These are phyloP conservation scores for Saccharomycopsis lassenensis DNA, from an alignment of 805 yeast genomes.

Conservation along the genomic window DNA sequence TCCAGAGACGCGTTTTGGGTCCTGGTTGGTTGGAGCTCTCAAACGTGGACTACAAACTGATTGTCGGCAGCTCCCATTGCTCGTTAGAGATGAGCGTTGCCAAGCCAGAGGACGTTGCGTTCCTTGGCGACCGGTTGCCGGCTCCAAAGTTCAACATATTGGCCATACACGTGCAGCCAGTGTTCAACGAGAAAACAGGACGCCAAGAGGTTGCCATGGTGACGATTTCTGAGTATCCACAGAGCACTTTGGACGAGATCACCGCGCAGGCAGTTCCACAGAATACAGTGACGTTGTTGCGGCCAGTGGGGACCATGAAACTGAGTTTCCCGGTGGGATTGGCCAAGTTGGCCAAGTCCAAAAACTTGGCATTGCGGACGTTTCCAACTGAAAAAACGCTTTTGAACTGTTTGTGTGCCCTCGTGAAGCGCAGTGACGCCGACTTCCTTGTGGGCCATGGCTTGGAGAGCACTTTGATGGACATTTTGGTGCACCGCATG, in stretches of 20 bases:
- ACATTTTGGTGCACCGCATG: constrained; percentile 73
- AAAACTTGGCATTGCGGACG: constrained; percentile 38
- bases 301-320: constrained; percentile 57
- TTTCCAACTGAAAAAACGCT: constrained; percentile 68
- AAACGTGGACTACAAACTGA: constrained; percentile 45
- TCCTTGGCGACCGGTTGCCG: constrained; percentile 33
- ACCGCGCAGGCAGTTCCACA: constrained; percentile 49
- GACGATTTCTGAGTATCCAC: constrained; percentile 59
- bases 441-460: constrained; percentile 86
- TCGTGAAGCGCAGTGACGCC: constrained; percentile 67
- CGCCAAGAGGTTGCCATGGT: constrained; percentile 84
- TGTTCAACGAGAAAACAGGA: constrained; percentile 61
- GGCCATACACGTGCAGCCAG: constrained; percentile 69
- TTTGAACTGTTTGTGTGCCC: constrained; percentile 62
- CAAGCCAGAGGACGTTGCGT: constrained; percentile 36
- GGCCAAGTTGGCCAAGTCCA: constrained; percentile 45
- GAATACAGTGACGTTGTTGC: constrained; percentile 56
- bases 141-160: constrained; percentile 62
- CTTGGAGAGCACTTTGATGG: constrained; percentile 67
- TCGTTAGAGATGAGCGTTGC: constrained; percentile 57
- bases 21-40: constrained; percentile 89
- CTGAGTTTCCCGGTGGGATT: constrained; percentile 68
- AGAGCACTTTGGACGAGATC: constrained; percentile 67
- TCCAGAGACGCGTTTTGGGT: constrained; percentile 83
- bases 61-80: constrained; percentile 68